Base-by-base conservation (phyloP, 768 basidiomycete species). In the Leccinum incarnatum region DNA sequence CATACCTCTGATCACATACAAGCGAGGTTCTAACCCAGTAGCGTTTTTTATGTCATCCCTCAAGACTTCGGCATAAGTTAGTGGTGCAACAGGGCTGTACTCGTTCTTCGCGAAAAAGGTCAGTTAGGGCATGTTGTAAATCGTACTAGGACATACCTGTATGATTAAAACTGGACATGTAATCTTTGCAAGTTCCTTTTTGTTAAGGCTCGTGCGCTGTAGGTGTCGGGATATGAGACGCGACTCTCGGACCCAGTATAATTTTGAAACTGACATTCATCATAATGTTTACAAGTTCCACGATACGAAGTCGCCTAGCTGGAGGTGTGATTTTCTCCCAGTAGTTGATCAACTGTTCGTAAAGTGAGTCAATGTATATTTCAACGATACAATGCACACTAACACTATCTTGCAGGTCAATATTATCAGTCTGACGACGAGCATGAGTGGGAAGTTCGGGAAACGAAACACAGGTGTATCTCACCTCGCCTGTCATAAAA, bases 391-490 rank as follows among this genome's bases (percentile, higher is more conserved):
- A 10, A 37, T 21, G 21, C 45, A 36, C 21, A 75, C 82, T 57
- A 59, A 90, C 89, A 51, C 86, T 84, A 69, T 91, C 88, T 61
- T 79, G 74, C 23, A 90, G 69, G 67, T 88, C 87, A 53, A 73
- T 62, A 59, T 83, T 81, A 29, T 65, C 54, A 8, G 36, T 62
- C 67, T 66, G 37, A 32, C n/a, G 19, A 45, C 2, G 55, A 30
- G 34, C 27, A 19, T 49, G 56, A 64, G 25, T 60, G 46, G 27
- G 8, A 45, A n/a, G 27, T 51, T 55, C 56, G 25, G 14, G n/a
- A 17, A 27, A 21, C n/a, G 40, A 55, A 51, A 48, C 17, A 30
- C 34, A 34, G 23, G 17, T 21, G 17, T 21, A n/a, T 72, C 82
- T 67, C 64, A 88, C 90, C 62, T 78, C 70, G 51, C 86, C 83